These are phyloP conservation scores for Vigna mungo DNA, from an alignment of 306 rosid species.

Conservation along the genomic window DNA sequence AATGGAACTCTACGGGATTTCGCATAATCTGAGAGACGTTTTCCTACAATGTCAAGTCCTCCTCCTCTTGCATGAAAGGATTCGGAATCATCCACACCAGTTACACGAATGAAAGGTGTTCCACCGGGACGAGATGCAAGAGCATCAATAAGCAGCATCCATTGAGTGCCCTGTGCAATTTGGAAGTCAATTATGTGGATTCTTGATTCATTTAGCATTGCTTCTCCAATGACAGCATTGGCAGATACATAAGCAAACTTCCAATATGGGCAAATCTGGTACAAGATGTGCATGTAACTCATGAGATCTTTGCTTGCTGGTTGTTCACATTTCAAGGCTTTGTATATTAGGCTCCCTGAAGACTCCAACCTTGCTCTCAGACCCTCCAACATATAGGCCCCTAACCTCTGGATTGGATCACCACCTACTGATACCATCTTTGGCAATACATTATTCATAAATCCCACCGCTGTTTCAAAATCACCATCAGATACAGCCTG, in stretches of 20 bases:
- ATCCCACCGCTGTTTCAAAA: conserved; percentile 50
- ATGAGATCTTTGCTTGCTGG: conserved; percentile 80
- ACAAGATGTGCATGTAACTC: conserved; percentile 78
- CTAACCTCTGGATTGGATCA: conserved; percentile 78
- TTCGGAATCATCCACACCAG: conserved; percentile 88
- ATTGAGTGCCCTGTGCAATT: conserved; percentile 91
- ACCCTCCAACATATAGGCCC: conserved; percentile 98
- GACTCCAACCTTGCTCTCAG: conserved; percentile 82
- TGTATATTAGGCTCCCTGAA: conserved; percentile 88
- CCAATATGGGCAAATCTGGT: conserved; percentile 77
- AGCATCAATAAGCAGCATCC: conserved; percentile 64
- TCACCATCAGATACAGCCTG: conserved; percentile 57
- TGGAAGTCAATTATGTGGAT: conserved; percentile 95
- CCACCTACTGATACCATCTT: conserved; percentile 89
- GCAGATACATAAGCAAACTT: conserved; percentile 78
- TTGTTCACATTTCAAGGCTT: conserved; percentile 70
- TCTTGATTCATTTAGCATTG: conserved; percentile 67
- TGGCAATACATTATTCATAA: conserved; percentile 67
- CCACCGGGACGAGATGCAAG: conserved; percentile 68
- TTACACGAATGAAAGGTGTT: conserved; percentile 69
- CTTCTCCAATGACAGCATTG: conserved; percentile 70
- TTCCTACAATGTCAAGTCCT: conserved; percentile 77
- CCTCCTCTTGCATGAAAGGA: conserved; percentile 92
- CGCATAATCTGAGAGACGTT: conserved; percentile 57
- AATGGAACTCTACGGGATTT: conserved; percentile 60